Percentiles rank a stretch among this genome's conserved stretches.
phyloP scores from a whole-genome alignment of 805 yeast genomes.

The Cyberlindnera mississippiensis region DNA sequence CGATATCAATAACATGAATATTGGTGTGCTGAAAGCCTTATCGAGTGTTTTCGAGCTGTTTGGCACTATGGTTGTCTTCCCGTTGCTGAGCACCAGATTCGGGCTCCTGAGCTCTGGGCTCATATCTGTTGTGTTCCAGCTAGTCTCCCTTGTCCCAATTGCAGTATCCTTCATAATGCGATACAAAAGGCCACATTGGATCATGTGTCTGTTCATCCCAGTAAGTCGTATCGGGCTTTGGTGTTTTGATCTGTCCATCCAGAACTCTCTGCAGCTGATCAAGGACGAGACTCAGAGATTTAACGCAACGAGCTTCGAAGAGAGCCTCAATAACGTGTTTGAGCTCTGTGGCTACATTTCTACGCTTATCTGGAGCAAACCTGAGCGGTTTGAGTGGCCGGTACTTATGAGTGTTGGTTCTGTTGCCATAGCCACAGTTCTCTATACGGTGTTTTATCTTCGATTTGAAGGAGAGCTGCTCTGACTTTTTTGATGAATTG shows the following conservation, averaged over 20 bases:
- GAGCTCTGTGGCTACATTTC: slow-evolving; percentile 27
- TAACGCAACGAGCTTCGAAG: slow-evolving; percentile 33
- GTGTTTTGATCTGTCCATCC: slow-evolving; percentile 38
- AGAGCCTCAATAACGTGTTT: slow-evolving; percentile 30
- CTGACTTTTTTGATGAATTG: no score
- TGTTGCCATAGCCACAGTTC: slow-evolving; percentile 8
- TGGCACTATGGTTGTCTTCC: slow-evolving; percentile 31
- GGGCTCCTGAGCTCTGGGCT: slow-evolving; percentile 32
- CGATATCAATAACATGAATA: slow-evolving; percentile 28
- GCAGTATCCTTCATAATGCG: slow-evolving; percentile 16
- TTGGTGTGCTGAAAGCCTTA: slow-evolving; percentile 32
- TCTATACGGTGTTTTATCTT: slow-evolving; percentile 8
- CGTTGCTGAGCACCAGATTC: slow-evolving; percentile 21
- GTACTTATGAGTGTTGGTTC: slow-evolving; percentile 19
- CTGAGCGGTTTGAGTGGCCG: slow-evolving; percentile 30
- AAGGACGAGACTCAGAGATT: slow-evolving; percentile 29
- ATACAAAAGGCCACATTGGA: slow-evolving; percentile 17
- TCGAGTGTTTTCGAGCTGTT: slow-evolving; percentile 33
- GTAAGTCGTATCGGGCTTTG: slow-evolving; percentile 38
- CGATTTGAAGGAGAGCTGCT: no score
- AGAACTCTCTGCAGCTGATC: slow-evolving; percentile 33
- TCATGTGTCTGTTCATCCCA: slow-evolving; percentile 25
- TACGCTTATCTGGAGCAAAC: slow-evolving; percentile 30
- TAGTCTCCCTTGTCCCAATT: slow-evolving; percentile 28
- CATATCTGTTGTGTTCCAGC: slow-evolving; percentile 29